phyloP scores from a whole-genome alignment of 2,329 filamentous ascomycete genomes.

The Aureobasidium leucospermi region DNA sequence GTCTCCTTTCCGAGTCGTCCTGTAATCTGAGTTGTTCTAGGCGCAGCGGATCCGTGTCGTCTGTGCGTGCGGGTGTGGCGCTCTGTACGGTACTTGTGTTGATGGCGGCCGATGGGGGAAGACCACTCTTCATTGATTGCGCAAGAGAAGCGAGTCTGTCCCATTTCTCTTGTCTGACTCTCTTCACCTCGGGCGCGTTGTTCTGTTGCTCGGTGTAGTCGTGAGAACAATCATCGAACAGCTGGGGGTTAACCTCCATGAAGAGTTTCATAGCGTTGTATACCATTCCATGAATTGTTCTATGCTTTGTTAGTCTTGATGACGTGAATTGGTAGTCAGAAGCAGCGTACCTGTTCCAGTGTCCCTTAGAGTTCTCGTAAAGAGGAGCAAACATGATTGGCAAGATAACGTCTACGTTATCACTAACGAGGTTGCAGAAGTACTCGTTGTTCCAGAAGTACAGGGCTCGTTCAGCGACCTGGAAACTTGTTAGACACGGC shows the following conservation, averaged over 20 bases:
- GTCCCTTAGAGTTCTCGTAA: constrained; percentile 97
- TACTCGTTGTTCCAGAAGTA: constrained; percentile 99
- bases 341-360: constrained; percentile 82
- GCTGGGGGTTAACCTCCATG: constrained; percentile 98
- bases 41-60: constrained; percentile 72
- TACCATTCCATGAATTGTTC: constrained; percentile 98
- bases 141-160: constrained; percentile 76
- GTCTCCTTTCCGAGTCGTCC: constrained; percentile 57
- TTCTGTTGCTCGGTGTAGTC: constrained; percentile 97
- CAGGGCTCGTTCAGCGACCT: constrained; percentile 88
- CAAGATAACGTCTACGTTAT: constrained; percentile 96
- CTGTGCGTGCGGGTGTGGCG: constrained; percentile 42
- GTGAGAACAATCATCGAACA: constrained; percentile 97
- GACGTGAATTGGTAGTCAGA: background rate
- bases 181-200: constrained; percentile 76
- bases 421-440: constrained; percentile 97
- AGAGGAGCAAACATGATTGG: constrained; percentile 99
- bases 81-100: constrained; percentile 27
- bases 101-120: constrained; percentile 20
- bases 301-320: constrained; percentile 32
- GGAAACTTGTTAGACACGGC: constrained; percentile 15
- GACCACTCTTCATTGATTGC: constrained; percentile 54
- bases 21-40: constrained; percentile 86
- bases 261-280: constrained; percentile 99
- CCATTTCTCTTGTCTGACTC: constrained; percentile 79